Evolutionary conservation across 140 eudicot genomes (phyloP).

Genomic region (Flaveria floridana): DNA sequence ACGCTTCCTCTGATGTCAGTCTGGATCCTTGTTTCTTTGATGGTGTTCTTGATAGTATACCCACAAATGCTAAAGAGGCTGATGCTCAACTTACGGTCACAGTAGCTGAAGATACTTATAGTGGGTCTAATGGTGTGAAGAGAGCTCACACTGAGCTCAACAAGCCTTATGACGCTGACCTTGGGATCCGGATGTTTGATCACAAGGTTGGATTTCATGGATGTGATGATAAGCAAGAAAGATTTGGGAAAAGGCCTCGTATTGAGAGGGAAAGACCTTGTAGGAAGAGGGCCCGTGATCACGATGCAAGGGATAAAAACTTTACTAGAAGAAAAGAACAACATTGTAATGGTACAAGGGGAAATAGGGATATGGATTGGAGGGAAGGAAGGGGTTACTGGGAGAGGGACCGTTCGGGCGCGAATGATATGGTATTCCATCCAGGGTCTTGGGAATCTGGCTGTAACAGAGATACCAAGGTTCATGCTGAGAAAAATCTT

Average conservation of each 20-base stretch:
- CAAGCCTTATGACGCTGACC: conserved; percentile 1
- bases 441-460: conserved; percentile 74
- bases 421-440: conserved; percentile 68
- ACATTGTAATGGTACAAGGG: conserved; percentile 47
- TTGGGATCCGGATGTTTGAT: conserved; percentile 1
- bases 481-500: conserved; percentile 39
- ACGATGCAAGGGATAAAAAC: conserved; percentile 54
- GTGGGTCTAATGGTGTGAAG: conserved; percentile 22
- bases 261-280: conserved; percentile 46
- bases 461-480: conserved; percentile 45
- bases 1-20: conserved; percentile 15
- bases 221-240: conserved; percentile 30
- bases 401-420: conserved; percentile 75
- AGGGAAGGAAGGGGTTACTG: conserved; percentile 84
- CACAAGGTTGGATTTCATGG: conserved; percentile 14
- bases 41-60: conserved; percentile 57
- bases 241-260: conserved; percentile 47
- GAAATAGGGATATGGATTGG: conserved; percentile 51
- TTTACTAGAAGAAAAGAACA: conserved; percentile 55
- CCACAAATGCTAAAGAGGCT: conserved; percentile 32
- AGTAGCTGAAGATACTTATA: conserved; percentile 2
- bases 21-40: conserved; percentile 69
- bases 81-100: conserved; percentile 19
- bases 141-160: conserved; percentile 11
- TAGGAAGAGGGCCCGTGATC: conserved; percentile 63